phyloP scores from a whole-genome alignment of 768 basidiomycete genomes.

The Collybiopsis confluens region DNA sequence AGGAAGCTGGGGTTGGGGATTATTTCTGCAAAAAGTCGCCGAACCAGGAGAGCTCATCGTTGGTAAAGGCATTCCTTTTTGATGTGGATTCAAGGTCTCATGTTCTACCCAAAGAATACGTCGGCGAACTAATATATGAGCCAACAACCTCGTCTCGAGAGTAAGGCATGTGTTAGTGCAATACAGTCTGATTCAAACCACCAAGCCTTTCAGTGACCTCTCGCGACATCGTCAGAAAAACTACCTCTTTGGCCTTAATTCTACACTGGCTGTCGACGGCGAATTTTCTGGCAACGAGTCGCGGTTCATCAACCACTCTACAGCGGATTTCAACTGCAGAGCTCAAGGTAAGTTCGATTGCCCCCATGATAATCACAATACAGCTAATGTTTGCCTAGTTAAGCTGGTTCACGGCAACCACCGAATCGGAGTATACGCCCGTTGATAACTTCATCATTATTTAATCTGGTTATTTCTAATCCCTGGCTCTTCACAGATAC shows the following conservation, averaged over 20 bases:
- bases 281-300: slow-evolving; percentile 54
- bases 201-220: slow-evolving; percentile 37
- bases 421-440: slow-evolving; percentile 58
- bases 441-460: background rate
- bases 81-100: background rate
- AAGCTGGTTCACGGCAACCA: slow-evolving; percentile 61
- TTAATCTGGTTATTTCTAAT: background rate
- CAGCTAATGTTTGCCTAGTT: background rate
- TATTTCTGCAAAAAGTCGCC: slow-evolving; percentile 44
- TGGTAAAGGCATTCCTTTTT: slow-evolving; percentile 26
- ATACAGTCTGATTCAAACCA: background rate
- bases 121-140: slow-evolving; percentile 56
- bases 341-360: slow-evolving; percentile 35
- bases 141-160: slow-evolving; percentile 45
- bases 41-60: slow-evolving; percentile 42
- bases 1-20: slow-evolving; percentile 49
- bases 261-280: slow-evolving; percentile 46
- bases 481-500: background rate
- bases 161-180: slow-evolving; percentile 29
- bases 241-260: slow-evolving; percentile 59
- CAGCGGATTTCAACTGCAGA: slow-evolving; percentile 36
- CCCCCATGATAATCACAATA: background rate
- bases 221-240: slow-evolving; percentile 47
- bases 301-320: slow-evolving; percentile 65
- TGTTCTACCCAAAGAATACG: slow-evolving; percentile 45